Evolutionary conservation across 768 basidiomycete genomes (phyloP), one percentile per base, ranked within the genome.

Genomic region (Hericium rajendrae): DNA sequence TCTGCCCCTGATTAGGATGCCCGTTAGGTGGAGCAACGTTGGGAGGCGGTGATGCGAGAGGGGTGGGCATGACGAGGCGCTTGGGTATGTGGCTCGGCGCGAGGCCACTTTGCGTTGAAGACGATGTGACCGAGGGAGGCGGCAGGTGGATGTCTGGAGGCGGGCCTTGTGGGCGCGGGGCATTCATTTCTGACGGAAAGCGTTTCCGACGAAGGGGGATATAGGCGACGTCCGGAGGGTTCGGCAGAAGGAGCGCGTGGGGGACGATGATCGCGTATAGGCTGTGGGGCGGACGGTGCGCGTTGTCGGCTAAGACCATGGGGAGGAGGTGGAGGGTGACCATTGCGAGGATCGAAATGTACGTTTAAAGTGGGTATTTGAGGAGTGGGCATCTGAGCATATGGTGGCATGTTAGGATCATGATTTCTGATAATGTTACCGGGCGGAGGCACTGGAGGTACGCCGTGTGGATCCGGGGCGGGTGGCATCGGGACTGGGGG

Each of bases 11-110:
- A 9, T 32, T 4, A 8, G 54, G 15, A 28, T 53, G 55, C 20
- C 18, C 4, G 38, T 43, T 49, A 43, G 28, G n/a, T 32, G 18
- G 12, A 53, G 43, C 20, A 51, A 53, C 46, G 51, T 50, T 24
- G 57, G 57, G 39, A 40, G 54, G 12, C 38, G 59, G 11, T 53
- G 54, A 38, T 57, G 63, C 55, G 38, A 89, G 74, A 15, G 83
- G 87, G 3, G 83, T 70, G 49, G 87, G 87, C 87, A 89, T 89
- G 46, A 88, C 81, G 26, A 89, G 79, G 50, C 74, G 78, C 66
- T 79, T 85, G 3, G 87, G 87, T 46, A 83, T 64, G 67, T 83
- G 71, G 4, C 63, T 61, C 22, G 70, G 68, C 13, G 57, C 53
- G 18, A 66, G 64, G 38, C 24, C 41, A 16, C 41, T 53, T 15